Evolutionary conservation across 805 yeast species (phyloP).

Genomic region (Torulaspora microellipsoides): DNA sequence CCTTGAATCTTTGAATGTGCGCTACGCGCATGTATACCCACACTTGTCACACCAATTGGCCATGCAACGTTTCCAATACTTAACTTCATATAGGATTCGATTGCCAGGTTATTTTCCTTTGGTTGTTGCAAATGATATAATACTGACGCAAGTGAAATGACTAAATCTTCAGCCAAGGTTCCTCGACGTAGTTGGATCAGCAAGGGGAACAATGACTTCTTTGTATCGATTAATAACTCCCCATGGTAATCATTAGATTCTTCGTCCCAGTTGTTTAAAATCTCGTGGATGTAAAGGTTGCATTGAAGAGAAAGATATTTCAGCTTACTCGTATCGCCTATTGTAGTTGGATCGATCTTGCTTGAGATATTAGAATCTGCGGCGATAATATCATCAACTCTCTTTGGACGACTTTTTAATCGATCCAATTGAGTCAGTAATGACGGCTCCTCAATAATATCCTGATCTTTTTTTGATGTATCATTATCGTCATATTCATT

Average conservation of each 20-base stretch:
- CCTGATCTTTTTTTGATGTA: not conserved
- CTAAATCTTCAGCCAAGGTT: constrained; percentile 37
- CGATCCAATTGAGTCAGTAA: constrained; percentile 4
- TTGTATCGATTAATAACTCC: constrained; percentile 43
- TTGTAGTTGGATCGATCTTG: constrained; percentile 36
- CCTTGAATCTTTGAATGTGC: constrained; percentile 52
- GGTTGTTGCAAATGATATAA: constrained; percentile 52
- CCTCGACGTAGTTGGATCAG: constrained; percentile 50
- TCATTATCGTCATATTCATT: not conserved
- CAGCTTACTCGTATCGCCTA: constrained; percentile 43
- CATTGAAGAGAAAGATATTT: constrained; percentile 44
- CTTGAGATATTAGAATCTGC: constrained; percentile 12
- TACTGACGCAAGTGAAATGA: constrained; percentile 56
- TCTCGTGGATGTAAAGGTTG: constrained; percentile 35
- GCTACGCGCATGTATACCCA: constrained; percentile 75
- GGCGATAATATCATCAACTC: constrained; percentile 10
- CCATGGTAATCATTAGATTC: constrained; percentile 17
- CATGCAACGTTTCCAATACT: constrained; percentile 87
- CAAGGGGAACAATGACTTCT: constrained; percentile 45
- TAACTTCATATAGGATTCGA: constrained; percentile 65
- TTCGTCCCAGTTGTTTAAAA: constrained; percentile 38
- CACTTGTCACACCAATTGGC: constrained; percentile 82
- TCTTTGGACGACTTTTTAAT: constrained; percentile 11
- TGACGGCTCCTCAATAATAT: not conserved
- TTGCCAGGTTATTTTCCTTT: constrained; percentile 30